These are phyloP conservation scores for Myxozyma lipomycoides DNA, from an alignment of 805 yeast genomes.

Conservation along the genomic window DNA sequence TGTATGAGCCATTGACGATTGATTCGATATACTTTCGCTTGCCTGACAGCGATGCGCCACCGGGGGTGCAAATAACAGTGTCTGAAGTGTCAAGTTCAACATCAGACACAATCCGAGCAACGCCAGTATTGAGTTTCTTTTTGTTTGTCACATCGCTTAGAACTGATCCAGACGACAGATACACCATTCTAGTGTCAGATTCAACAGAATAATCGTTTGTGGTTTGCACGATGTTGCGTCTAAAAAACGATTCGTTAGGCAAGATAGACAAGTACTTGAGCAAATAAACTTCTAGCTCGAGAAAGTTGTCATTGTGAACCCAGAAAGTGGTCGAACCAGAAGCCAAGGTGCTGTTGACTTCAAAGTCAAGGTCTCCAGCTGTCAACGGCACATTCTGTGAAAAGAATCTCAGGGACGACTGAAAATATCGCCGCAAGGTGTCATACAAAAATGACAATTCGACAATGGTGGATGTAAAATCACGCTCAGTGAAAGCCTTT, in stretches of 20 bases:
- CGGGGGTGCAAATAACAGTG: slow-evolving; percentile 25
- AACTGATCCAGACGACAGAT: slow-evolving; percentile 6
- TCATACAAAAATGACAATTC: slow-evolving; percentile 56
- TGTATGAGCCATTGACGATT: slow-evolving; percentile 21
- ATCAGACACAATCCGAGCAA: slow-evolving; percentile 16
- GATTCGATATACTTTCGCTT: slow-evolving; percentile 23
- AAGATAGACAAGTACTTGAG: slow-evolving; percentile 41
- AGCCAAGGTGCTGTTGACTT: slow-evolving; percentile 34
- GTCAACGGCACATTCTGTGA: slow-evolving; percentile 15
- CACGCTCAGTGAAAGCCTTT: slow-evolving; percentile 57
- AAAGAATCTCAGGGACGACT: slow-evolving; percentile 22
- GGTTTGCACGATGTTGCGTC: slow-evolving; percentile 8
- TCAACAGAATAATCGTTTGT: slow-evolving; percentile 13
- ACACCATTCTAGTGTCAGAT: slow-evolving; percentile 22
- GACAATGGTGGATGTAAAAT: slow-evolving; percentile 57
- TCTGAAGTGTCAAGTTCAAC: slow-evolving; percentile 20
- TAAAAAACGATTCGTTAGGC: slow-evolving; percentile 25
- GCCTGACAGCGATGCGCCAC: slow-evolving; percentile 20
- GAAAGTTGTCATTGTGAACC: slow-evolving; percentile 59
- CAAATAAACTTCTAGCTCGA: slow-evolving; percentile 49
- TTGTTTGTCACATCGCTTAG: slow-evolving; percentile 1
- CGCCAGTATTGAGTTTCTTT: slow-evolving; percentile 6
- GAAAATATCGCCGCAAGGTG: slow-evolving; percentile 39
- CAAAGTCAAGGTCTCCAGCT: slow-evolving; percentile 36
- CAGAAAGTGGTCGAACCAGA: slow-evolving; percentile 45